Base-by-base conservation (phyloP, 1,139 yeast genomes). In the Eremothecium gossypii region DNA sequence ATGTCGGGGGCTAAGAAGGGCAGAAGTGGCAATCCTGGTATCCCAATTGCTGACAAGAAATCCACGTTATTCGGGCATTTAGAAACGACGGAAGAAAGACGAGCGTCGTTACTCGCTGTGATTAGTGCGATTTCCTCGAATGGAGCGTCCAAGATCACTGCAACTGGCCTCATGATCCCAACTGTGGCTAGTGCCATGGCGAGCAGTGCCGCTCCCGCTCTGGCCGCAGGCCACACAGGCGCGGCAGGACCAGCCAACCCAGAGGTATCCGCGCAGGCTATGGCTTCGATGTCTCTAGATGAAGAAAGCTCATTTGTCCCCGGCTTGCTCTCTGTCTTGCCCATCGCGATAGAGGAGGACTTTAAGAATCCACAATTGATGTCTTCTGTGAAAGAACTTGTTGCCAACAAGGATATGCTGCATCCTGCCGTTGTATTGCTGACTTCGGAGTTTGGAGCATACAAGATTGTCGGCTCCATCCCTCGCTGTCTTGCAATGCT, bases 401-500 rank as follows among this genome's bases (percentile, higher is more conserved):
- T 61, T 17, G 39, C 57, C 6, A 59, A 59, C 39, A 57, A 53
- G 40, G 58, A 79, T 48, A 77, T 84, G 41, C 86, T 91, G 14
- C 98, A 93, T 63, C 97, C 97, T 0, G 77, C 85, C 1, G 79
- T 91, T 36, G 69, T 87, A 41, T 71, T 87, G 14, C 69, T 93
- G 48, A 82, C 95, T 1, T 75, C 86, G 50, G 83, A 84, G 54
- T 79, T 81, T 52, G 83, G 96, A 8, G 79, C 86, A 37, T 89
- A 86, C 61, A 77, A 80, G 51, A 76, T 89, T 37, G 94, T 89
- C 17, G 99, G 99, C 0, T 86, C 96, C 0, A 83, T 79, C 10
- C 80, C 85, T 27, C 74, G 99, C 52, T 83, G 95, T 60, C 70
- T 72, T 50, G 80, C 86, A 29, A 87, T 91, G 95, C 68, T 93